Evolutionary conservation across 2,329 filamentous ascomycete genomes (phyloP), one percentile per base, ranked within the genome.

Genomic region (Lasiodiplodia gonubiensis): DNA sequence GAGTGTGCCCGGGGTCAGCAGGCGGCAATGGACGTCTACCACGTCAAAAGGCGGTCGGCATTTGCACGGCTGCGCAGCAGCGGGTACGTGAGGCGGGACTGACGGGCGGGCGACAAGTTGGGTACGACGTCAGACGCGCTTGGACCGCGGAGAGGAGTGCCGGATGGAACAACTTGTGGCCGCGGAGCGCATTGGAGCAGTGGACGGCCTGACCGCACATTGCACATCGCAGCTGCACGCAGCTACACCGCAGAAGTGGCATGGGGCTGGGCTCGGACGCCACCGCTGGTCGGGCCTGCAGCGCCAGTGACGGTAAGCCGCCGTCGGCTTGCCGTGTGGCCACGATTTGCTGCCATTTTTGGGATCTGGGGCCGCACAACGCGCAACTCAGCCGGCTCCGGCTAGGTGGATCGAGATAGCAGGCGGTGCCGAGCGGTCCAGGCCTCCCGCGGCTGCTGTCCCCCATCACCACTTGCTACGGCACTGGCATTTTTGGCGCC

Each of bases 1-100:
- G 16, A 4, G 5, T 57, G 18, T 23, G 27, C 23, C 42, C n/a
- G 35, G 51, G 23, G n/a, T 42, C 35, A 30, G 63, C 49, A 16
- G 5, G 42, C 25, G n/a, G 21, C 11, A 25, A 27, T n/a, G 12
- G 8, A 14, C 35, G 37, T 51, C 52, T n/a, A 8, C 37, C n/a
- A 18, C 27, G 35, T 33, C 64, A 57, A 66, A 57, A 59, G 33
- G 64, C 59, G 59, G 59, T 61, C 59, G 59, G 49, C 59, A 63
- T 35, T 12, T 11, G 59, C 46, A 25, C 39, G 35, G 57, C 57
- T 49, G 57, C 57, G 10, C 57, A 49, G 42, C 57, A 63, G 59
- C 42, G 42, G 30, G 59, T 23, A 63, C 59, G 59, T 37, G 46
- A 51, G 57, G 59, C 59, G 33, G 57, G 33, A n/a, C n/a, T n/a